Evolutionary conservation across 1,284 basidiomycete species (phyloP), one percentile per base, ranked within the genome.

Genomic region (Pseudozyma sp.): DNA sequence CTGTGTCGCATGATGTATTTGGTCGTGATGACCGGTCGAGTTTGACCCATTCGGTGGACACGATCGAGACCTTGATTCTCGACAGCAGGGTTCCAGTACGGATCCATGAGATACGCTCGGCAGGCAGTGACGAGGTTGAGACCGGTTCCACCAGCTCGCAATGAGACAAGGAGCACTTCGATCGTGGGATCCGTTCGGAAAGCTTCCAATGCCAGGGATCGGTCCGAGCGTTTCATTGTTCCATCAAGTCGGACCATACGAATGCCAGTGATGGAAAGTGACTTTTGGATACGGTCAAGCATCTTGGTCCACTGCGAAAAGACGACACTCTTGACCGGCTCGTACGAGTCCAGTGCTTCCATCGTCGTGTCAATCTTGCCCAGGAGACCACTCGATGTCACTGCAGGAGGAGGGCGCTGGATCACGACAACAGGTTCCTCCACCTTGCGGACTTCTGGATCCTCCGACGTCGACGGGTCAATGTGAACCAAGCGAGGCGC

Each of bases 51-150:
- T 1, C 83, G 78, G 45, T 84, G 72, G 16, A 85, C 70, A 13
- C 83, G 77, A 49, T 85, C 83, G 18, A 84, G 59, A 16, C 79
- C 83, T 54, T 85, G 83, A 40, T 81, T 80, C 69, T 97, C 95
- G 8, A 97, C 95, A 12, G 94, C 94, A 18, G 95, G 95, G 82
- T 97, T 97, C 93, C 94, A 97, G 85, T 95, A 96, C 44, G 95
- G 95, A 86, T 97, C 95, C 89, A 97, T 92, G 47, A 97, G 87
- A 85, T 96, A 97, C 19, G 94, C 94, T 35, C 95, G 90, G 56
- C 77, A 83, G 3, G 79, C 83, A 5, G 68, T 62, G 44, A 82
- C 79, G 12, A 97, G 89, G 85, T 97, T 98, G 65, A 98, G 87
- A 25, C 95, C 59, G 68, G 77, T 68, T 12, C 55, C 56, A 56